phyloP scores from a whole-genome alignment of 495 filamentous ascomycete species.

The Penicillium manginii region DNA sequence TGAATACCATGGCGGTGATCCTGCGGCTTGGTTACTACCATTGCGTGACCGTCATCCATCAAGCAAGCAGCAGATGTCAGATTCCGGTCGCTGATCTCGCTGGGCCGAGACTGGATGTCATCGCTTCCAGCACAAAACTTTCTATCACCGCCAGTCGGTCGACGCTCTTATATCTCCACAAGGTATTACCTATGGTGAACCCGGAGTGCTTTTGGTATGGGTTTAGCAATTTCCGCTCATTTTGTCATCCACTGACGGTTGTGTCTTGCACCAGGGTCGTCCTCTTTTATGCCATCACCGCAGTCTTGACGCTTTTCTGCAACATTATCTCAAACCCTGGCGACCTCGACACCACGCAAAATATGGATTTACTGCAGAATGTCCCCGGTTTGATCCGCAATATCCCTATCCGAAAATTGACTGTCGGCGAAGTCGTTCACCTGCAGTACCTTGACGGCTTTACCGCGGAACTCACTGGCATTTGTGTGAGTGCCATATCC shows the following conservation, averaged over 20 bases:
- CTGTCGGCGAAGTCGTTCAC: not conserved
- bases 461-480: not conserved
- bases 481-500: not conserved
- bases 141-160: slow-evolving; percentile 19
- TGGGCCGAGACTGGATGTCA: slow-evolving; percentile 17
- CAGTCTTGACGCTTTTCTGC: slow-evolving; percentile 23
- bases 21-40: slow-evolving; percentile 44
- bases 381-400: not conserved
- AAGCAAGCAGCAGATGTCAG: slow-evolving; percentile 32
- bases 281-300: slow-evolving; percentile 26
- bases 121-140: slow-evolving; percentile 18
- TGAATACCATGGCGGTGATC: slow-evolving; percentile 32
- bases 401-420: not conserved
- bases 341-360: not conserved
- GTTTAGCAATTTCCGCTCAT: not conserved
- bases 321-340: slow-evolving; percentile 17
- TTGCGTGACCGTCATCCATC: slow-evolving; percentile 41
- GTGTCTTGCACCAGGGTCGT: slow-evolving; percentile 9
- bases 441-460: not conserved
- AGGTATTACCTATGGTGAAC: not conserved
- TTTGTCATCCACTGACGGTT: slow-evolving; percentile 12
- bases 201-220: slow-evolving; percentile 33
- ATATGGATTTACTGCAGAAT: slow-evolving; percentile 9
- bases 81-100: too few species aligned
- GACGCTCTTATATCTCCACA: slow-evolving; percentile 21